Percentiles rank a stretch among this genome's conserved stretches.
Conservation (phyloP, 148 eudicot species). For the Linanthus parryae region DNA sequence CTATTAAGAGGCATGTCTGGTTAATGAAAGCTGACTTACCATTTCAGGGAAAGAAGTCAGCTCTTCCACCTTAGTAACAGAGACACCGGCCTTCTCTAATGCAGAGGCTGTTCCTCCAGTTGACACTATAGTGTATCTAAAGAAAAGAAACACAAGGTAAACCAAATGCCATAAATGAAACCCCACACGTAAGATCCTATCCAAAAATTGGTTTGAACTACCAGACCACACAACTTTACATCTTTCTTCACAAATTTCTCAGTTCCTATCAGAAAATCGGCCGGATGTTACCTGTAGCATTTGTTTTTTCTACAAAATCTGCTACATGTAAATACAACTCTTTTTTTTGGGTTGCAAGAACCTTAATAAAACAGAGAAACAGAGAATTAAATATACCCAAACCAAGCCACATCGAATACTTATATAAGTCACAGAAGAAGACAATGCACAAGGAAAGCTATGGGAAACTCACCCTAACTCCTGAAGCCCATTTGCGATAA, state of each 20-base stretch:
- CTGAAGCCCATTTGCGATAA: conserved; percentile 71
- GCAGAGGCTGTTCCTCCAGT: conserved; percentile 98
- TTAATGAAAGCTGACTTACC: conserved; percentile 41
- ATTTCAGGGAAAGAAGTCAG: conserved; percentile 89
- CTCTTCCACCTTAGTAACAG: conserved; percentile 91
- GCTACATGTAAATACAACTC: not conserved
- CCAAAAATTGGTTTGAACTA: too few relatives aligned
- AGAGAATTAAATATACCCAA: not conserved
- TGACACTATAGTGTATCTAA: conserved; percentile 78
- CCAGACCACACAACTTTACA: too few relatives aligned
- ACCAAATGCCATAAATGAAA: not conserved
- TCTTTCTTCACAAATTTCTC: not conserved
- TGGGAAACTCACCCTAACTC: conserved; percentile 64
- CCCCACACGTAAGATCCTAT: not conserved
- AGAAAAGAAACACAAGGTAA: not conserved
- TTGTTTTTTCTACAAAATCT: not conserved
- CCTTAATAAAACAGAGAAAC: not conserved
- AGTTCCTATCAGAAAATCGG: not conserved
- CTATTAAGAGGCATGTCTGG: too few relatives aligned
- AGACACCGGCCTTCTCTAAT: conserved; percentile 61
- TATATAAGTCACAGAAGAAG: not conserved
- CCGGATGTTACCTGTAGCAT: not conserved
- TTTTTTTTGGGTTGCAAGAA: not conserved
- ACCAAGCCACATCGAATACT: too few relatives aligned
- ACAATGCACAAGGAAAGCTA: not conserved